These are phyloP conservation scores for Pythium chondricola DNA, from an alignment of 352 stramenopile genomes.

Conservation along the genomic window DNA sequence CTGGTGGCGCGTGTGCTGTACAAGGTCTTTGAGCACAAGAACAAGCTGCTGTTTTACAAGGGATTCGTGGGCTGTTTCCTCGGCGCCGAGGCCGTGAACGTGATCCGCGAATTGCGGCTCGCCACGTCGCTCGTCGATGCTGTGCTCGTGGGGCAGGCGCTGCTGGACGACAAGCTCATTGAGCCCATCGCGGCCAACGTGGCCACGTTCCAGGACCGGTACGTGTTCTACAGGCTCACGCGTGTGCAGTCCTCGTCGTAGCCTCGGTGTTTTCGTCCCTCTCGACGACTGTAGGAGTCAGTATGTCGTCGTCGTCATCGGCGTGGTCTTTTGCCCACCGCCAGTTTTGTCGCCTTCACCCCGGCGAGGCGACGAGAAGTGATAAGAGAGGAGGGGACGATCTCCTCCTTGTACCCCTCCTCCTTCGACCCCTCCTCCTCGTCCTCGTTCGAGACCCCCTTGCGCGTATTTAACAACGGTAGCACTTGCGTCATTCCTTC, in stretches of 20 bases:
- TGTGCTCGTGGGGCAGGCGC: conserved; percentile 68
- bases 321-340: too few species aligned
- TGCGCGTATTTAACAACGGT: too few species aligned
- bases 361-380: too few species aligned
- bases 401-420: too few species aligned
- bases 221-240: conserved; percentile 79
- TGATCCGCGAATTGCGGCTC: conserved; percentile 73
- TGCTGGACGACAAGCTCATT: conserved; percentile 77
- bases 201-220: conserved; percentile 81
- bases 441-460: too few species aligned
- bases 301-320: too few species aligned
- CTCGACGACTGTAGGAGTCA: too few species aligned
- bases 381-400: too few species aligned
- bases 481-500: too few species aligned
- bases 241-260: conserved; percentile 28
- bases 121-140: conserved; percentile 67
- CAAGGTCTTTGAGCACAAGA: conserved; percentile 83
- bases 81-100: conserved; percentile 76
- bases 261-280: too few species aligned
- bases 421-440: too few species aligned
- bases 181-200: conserved; percentile 66
- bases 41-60: conserved; percentile 87
- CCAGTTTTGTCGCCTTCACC: too few species aligned
- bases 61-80: conserved; percentile 77
- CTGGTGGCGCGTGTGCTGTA: conserved; percentile 63